These are phyloP conservation scores for Scheffersomyces segobiensis DNA, from an alignment of 1,139 yeast species.

Conservation along the genomic window DNA sequence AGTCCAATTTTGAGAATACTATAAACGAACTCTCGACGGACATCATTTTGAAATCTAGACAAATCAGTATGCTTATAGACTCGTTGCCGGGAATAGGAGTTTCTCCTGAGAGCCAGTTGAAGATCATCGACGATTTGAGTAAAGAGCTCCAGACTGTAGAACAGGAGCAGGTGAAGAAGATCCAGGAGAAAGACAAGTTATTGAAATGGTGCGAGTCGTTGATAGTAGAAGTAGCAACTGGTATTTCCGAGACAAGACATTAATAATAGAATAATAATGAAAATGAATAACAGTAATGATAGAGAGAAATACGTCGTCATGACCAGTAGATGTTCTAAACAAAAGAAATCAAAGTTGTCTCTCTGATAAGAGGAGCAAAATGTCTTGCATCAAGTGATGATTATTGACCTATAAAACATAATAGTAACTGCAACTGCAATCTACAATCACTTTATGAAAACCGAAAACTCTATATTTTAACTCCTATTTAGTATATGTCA, in stretches of 20 bases:
- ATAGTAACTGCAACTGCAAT: slow-evolving; percentile 11
- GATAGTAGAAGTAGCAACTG: slow-evolving; percentile 61
- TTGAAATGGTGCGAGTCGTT: slow-evolving; percentile 67
- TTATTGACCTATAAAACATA: too few relatives aligned
- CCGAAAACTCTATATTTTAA: not conserved
- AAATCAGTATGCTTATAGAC: slow-evolving; percentile 81
- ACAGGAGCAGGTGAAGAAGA: slow-evolving; percentile 54
- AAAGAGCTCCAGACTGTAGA: slow-evolving; percentile 65
- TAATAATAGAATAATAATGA: not conserved
- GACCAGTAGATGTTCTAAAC: not conserved
- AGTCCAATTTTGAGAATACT: slow-evolving; percentile 49
- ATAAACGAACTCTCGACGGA: slow-evolving; percentile 79
- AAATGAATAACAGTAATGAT: not conserved
- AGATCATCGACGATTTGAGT: slow-evolving; percentile 63
- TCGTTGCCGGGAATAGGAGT: slow-evolving; percentile 93
- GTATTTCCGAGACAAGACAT: slow-evolving; percentile 43
- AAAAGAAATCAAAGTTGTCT: not conserved
- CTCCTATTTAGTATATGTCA: slow-evolving; percentile 3
- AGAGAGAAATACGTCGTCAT: not conserved
- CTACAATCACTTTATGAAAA: slow-evolving; percentile 2
- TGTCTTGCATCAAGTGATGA: not conserved
- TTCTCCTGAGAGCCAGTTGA: slow-evolving; percentile 71
- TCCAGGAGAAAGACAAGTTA: slow-evolving; percentile 65
- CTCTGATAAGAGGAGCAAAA: too few relatives aligned
- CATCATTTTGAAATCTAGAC: slow-evolving; percentile 80